Evolutionary conservation across 2,329 filamentous ascomycete species (phyloP).

Genomic region (Fusarium avenaceum): DNA sequence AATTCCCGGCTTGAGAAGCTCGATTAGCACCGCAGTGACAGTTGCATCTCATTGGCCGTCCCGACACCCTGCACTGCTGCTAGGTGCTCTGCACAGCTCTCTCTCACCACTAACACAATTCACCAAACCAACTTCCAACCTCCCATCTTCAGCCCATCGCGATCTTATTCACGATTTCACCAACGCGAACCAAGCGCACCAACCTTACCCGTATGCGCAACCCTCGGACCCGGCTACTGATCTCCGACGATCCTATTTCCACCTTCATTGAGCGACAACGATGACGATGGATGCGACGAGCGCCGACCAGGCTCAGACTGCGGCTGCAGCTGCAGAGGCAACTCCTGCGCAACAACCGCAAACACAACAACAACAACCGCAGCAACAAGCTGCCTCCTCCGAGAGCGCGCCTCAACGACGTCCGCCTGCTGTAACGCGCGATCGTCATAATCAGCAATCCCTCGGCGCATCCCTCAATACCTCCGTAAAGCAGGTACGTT

Average conservation of each 20-base stretch:
- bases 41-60: conserved; percentile 38
- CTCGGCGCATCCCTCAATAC: conserved; percentile 74
- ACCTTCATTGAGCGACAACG: conserved; percentile 31
- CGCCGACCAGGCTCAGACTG: conserved; percentile 39
- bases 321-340: conserved; percentile 20
- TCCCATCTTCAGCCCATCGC: conserved; percentile 34
- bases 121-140: conserved; percentile 27
- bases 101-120: conserved; percentile 41
- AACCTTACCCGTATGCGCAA: conserved; percentile 39
- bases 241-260: conserved; percentile 28
- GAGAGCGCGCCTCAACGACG: conserved; percentile 47
- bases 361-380: conserved; percentile 17
- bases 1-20: conserved; percentile 35
- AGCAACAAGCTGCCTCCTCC: conserved; percentile 38
- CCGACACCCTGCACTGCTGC: conserved; percentile 16
- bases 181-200: conserved; percentile 26
- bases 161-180: conserved; percentile 32
- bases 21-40: conserved; percentile 22
- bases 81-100: conserved; percentile 13
- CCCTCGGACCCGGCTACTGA: conserved; percentile 13
- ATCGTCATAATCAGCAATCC: conserved; percentile 73
- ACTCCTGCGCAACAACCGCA: conserved; percentile 31
- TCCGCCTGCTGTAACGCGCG: conserved; percentile 57
- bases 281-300: conserved; percentile 49
- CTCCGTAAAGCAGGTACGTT: conserved; percentile 75